phyloP scores from a whole-genome alignment of 306 rosid species.

The Lathyrus aphaca region DNA sequence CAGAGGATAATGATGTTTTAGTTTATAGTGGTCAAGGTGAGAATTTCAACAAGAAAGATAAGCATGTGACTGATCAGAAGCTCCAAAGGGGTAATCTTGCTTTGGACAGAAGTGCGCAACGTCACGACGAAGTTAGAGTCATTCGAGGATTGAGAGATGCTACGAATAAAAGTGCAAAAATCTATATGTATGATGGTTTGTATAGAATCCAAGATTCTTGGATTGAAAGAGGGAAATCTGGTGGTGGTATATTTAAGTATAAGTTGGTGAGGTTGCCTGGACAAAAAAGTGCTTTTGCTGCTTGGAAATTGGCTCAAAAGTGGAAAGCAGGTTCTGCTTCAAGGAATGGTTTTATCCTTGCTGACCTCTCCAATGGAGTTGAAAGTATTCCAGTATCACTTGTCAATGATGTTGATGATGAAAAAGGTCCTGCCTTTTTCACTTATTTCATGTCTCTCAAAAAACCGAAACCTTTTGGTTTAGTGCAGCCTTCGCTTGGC shows the following conservation, averaged over 20 bases:
- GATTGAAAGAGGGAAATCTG: conserved; percentile 59
- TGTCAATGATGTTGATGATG: conserved; percentile 67
- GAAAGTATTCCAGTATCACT: conserved; percentile 65
- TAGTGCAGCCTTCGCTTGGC: conserved; percentile 44
- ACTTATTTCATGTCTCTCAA: conserved; percentile 55
- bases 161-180: conserved; percentile 41
- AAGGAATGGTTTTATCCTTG: conserved; percentile 60
- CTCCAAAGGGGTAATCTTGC: conserved; percentile 80
- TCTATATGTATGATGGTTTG: conserved; percentile 73
- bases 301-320: conserved; percentile 56
- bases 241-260: conserved; percentile 66
- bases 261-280: conserved; percentile 65
- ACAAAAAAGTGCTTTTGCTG: conserved; percentile 55
- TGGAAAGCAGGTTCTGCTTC: conserved; percentile 47
- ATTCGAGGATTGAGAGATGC: conserved; percentile 61
- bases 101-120: conserved; percentile 54
- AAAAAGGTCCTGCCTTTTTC: conserved; percentile 57
- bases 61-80: conserved; percentile 61
- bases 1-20: conserved; percentile 55
- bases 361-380: conserved; percentile 58
- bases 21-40: conserved; percentile 76
- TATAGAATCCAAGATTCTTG: conserved; percentile 63
- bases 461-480: conserved; percentile 45
- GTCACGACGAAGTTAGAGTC: conserved; percentile 61
- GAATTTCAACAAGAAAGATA: conserved; percentile 55